Conservation (phyloP, 768 basidiomycete genomes). For the Agrocybe pediades region DNA sequence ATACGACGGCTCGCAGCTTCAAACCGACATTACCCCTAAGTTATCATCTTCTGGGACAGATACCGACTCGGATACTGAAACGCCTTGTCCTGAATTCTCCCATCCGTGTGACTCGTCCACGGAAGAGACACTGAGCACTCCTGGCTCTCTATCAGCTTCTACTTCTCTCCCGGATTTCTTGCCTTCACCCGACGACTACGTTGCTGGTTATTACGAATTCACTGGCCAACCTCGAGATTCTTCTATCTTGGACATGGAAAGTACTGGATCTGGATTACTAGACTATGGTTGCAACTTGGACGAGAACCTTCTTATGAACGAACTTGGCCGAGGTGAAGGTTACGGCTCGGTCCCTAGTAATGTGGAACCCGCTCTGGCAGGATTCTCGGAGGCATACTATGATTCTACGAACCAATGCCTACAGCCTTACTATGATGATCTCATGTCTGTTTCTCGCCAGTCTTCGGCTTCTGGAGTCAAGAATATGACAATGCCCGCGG, state of each 20-base stretch:
- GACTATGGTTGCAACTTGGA: slow-evolving; percentile 23
- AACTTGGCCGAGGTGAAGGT: slow-evolving; percentile 48
- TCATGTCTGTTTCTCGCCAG: slow-evolving; percentile 21
- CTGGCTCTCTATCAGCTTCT: slow-evolving; percentile 7
- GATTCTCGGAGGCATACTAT: slow-evolving; percentile 54
- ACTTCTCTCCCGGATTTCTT: slow-evolving; percentile 19
- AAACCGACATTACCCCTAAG: slow-evolving; percentile 13
- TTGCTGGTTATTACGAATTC: slow-evolving; percentile 19
- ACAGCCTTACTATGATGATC: slow-evolving; percentile 47
- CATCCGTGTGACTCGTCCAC: slow-evolving; percentile 21
- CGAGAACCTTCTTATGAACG: slow-evolving; percentile 36
- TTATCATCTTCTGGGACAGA: slow-evolving; percentile 23
- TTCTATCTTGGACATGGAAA: slow-evolving; percentile 19
- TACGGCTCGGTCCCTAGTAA: slow-evolving; percentile 53
- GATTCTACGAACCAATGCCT: slow-evolving; percentile 51
- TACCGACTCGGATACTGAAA: slow-evolving; percentile 21
- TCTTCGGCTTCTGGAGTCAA: slow-evolving; percentile 8
- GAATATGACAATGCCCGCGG: slow-evolving; percentile 5
- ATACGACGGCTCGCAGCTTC: slow-evolving; percentile 12
- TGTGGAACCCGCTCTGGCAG: slow-evolving; percentile 50
- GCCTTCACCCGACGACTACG: slow-evolving; percentile 23
- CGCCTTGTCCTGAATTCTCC: slow-evolving; percentile 28
- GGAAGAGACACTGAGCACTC: slow-evolving; percentile 1
- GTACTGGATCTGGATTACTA: slow-evolving; percentile 7
- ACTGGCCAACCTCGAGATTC: slow-evolving; percentile 12